phyloP scores from a whole-genome alignment of 139 green algal species.

The Chlamydomonas incerta region DNA sequence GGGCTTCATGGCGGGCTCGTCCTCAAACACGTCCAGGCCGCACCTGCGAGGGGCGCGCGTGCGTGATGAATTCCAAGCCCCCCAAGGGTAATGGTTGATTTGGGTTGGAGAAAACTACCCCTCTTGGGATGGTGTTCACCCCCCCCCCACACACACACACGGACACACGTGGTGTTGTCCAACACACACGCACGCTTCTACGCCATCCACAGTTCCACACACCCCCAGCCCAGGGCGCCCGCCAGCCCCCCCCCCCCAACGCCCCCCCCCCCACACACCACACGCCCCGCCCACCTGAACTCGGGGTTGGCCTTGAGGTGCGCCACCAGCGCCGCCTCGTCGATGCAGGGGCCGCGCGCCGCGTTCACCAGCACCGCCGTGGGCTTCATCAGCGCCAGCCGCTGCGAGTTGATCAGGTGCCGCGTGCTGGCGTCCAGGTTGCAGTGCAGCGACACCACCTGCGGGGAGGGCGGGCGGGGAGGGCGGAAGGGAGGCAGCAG shows the following conservation, averaged over 20 bases:
- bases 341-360: slow-evolving; percentile 89
- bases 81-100: too few species aligned
- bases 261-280: background rate
- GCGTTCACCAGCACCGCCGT: slow-evolving; percentile 96
- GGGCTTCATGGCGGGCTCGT: slow-evolving; percentile 96
- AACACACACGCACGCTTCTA: too few species aligned
- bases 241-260: too few species aligned
- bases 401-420: slow-evolving; percentile 95
- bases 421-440: slow-evolving; percentile 91
- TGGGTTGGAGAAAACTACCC: too few species aligned
- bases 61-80: too few species aligned
- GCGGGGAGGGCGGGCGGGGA: too few species aligned
- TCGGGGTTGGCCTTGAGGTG: slow-evolving; percentile 95
- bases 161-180: too few species aligned
- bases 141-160: too few species aligned
- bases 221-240: too few species aligned
- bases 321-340: slow-evolving; percentile 94
- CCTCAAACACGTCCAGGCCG: slow-evolving; percentile 98
- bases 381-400: slow-evolving; percentile 95
- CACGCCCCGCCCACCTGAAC: slow-evolving; percentile 75
- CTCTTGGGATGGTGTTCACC: too few species aligned
- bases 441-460: slow-evolving; percentile 94
- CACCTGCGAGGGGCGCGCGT: slow-evolving; percentile 23
- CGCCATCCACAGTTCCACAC: too few species aligned
- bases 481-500: too few species aligned